Percentiles rank a stretch among this genome's conserved stretches.
These are phyloP conservation scores for Viola pubescens DNA, from an alignment of 441 rosid species.

Conservation along the genomic window DNA sequence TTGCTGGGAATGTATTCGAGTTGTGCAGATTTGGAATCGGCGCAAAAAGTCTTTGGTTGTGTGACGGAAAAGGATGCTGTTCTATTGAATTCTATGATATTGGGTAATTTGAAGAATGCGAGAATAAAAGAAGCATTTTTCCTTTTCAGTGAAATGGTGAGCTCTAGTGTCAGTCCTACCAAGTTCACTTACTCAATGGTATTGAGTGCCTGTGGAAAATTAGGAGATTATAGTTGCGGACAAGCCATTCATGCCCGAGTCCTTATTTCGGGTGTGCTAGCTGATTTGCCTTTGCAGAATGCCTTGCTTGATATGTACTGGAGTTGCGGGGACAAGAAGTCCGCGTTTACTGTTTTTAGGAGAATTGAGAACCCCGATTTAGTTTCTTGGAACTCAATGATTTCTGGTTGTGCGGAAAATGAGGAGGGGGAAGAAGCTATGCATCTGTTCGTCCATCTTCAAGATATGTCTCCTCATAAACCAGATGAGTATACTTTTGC, in stretches of 20 bases:
- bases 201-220: conserved; percentile 57
- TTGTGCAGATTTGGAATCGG: conserved; percentile 60
- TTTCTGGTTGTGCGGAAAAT: conserved; percentile 58
- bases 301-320: conserved; percentile 84
- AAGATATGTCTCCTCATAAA: conserved; percentile 28
- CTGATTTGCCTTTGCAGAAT: conserved; percentile 64
- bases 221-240: conserved; percentile 41
- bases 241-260: conserved; percentile 46
- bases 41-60: conserved; percentile 36
- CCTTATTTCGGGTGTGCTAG: conserved; percentile 26
- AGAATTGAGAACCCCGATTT: conserved; percentile 43
- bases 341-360: conserved; percentile 39
- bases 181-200: conserved; percentile 64
- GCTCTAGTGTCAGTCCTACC: conserved; percentile 44
- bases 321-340: conserved; percentile 43
- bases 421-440: conserved; percentile 50
- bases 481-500: conserved; percentile 81
- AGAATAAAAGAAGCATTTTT: conserved; percentile 37
- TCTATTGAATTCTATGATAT: conserved; percentile 69
- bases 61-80: conserved; percentile 52
- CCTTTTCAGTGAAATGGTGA: conserved; percentile 48
- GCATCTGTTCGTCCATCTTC: conserved; percentile 41
- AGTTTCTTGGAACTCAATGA: conserved; percentile 83
- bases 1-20: conserved; percentile 65
- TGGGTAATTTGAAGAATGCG: conserved; percentile 57